phyloP scores from a whole-genome alignment of 257 asterid species.

The Penstemon eatonii region DNA sequence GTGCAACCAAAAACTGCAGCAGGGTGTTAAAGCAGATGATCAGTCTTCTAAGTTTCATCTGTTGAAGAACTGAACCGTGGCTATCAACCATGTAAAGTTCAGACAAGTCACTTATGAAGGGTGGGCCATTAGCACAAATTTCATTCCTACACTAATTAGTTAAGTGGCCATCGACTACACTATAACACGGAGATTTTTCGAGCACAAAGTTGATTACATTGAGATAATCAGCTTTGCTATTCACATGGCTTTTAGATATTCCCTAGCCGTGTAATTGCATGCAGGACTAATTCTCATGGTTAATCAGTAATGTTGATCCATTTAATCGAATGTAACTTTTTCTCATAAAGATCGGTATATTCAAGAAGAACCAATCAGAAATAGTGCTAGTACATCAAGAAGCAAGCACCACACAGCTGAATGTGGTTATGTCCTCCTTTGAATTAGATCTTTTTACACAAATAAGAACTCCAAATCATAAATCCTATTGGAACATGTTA shows the following conservation, averaged over 20 bases:
- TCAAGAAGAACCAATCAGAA: neutral
- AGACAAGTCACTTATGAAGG: constrained; percentile 7
- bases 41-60: neutral
- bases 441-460: neutral
- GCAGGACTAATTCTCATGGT: neutral
- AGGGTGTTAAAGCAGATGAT: too few species aligned
- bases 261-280: too few species aligned
- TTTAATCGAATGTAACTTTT: neutral
- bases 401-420: neutral
- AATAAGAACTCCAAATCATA: too few species aligned
- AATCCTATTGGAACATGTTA: neutral
- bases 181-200: neutral
- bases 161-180: neutral
- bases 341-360: too few species aligned
- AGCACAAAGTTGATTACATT: constrained; percentile 6
- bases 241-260: neutral
- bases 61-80: constrained; percentile 15
- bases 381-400: neutral
- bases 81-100: constrained; percentile 4
- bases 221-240: constrained; percentile 6
- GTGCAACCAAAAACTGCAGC: constrained; percentile 1
- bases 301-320: constrained; percentile 4
- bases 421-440: neutral
- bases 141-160: constrained; percentile 10
- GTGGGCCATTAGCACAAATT: constrained; percentile 13